Evolutionary conservation across 768 basidiomycete species (phyloP), one percentile per base, ranked within the genome.

Genomic region (Amanita exitialis): DNA sequence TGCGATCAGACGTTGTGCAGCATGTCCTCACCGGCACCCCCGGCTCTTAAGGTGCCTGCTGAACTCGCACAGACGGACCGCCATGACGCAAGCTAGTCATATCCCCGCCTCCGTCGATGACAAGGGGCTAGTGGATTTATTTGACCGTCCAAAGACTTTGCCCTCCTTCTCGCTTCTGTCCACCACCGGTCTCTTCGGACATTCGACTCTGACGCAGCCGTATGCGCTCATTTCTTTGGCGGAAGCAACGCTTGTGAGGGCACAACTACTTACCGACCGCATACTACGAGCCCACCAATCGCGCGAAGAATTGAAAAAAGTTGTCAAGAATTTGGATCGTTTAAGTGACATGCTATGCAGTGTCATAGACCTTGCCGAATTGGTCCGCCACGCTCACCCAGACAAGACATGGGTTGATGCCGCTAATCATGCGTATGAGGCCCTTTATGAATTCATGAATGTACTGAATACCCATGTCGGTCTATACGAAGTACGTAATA

Each of bases 401-500:
- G 90, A 96, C 62, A 70, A 73, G 23, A 60, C 66, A 42, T 98
- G 95, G 94, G 76, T 90, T 13, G 75, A 80, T 13, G 84, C 84
- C 45, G 90, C 90, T 41, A 90, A 96, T 62, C 74, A 77, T 54
- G 86, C 88, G 38, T 97, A 98, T 65, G 93, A 92, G 66, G 80
- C 78, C 54, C 72, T 98, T 55, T 97, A 92, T 70, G 89, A 93
- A 68, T 94, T 88, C 65, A 98, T 99, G 94, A 97, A 97, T 65
- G 82, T 90, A 42, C 72, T 98, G 53, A 99, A 99, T 66, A 97
- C 94, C 28, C 77, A 98, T 70, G 82, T 86, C 30, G 90, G 86
- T 35, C 72, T 99, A 42, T 94, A 93, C 56, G 77, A 90, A 70
- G 94, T 89, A 64, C 67, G 87, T 72, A 51, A 27, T n/a, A 49